Evolutionary conservation across 805 yeast genomes (phyloP).

Genomic region (Schizosaccharomyces japonicus): DNA sequence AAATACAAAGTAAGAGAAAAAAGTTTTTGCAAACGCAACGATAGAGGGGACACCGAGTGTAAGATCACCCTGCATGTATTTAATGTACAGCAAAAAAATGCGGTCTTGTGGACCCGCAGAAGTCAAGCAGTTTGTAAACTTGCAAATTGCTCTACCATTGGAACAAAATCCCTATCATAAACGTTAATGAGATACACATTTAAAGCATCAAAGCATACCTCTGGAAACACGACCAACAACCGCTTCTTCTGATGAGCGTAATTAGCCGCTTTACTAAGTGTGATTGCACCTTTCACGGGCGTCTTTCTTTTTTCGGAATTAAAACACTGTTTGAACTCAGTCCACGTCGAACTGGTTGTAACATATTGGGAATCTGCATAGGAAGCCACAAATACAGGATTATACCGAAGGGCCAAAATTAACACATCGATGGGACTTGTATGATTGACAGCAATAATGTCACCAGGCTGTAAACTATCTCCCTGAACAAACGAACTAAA

Average conservation of each 20-base stretch:
- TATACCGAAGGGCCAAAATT: background rate
- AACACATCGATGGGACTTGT: constrained; percentile 1
- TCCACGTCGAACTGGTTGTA: background rate
- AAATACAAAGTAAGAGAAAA: background rate
- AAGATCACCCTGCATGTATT: background rate
- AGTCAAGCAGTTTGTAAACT: background rate
- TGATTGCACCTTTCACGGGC: background rate
- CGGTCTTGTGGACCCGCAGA: background rate
- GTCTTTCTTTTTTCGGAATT: background rate
- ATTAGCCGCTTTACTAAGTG: background rate
- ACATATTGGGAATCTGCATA: background rate
- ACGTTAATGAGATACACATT: background rate
- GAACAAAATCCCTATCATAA: background rate
- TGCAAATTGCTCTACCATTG: background rate
- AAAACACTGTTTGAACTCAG: background rate
- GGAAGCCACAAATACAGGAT: background rate
- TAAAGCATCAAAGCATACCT: background rate
- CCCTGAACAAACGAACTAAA: background rate
- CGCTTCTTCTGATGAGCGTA: background rate
- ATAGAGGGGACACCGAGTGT: background rate
- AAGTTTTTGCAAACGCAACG: background rate
- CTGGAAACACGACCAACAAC: constrained; percentile 1
- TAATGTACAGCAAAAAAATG: background rate
- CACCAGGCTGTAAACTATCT: constrained; percentile 1
- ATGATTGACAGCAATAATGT: constrained; percentile 2